Base-by-base conservation (phyloP, 768 basidiomycete genomes). In the Naematelia encephala region DNA sequence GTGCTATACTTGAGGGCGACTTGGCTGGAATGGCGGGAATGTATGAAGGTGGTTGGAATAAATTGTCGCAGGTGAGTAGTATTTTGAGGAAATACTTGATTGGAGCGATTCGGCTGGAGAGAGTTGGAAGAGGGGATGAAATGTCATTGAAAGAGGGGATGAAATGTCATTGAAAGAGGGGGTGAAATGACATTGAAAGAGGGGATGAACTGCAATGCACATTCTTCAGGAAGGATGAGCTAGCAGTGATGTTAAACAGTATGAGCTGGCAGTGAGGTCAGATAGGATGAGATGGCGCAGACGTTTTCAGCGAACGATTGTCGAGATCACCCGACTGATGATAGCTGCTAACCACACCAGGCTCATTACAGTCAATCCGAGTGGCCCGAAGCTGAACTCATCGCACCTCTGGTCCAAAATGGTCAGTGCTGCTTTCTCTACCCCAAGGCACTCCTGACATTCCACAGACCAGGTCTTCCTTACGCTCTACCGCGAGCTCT, bases 1-100 rank as follows among this genome's bases (percentile, higher is more conserved):
- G 94, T 82, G 88, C 92, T 21, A 89, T 97, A 30, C 81, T 88
- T 51, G 86, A 91, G 45, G 91, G 93, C 76, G 94, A 97, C 78
- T 83, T 96, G 1, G 81, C 85, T 3, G 89, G 92, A 69, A 94
- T 99, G 66, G 90, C 89, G 3, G 82, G 87, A 21, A 90, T 92
- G 52, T 99, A 99, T 73, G 93, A 97, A 80, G 90, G 87, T 51
- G 92, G 92, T 4, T 99, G 93, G 93, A 94, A 92, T 79, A 87
- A 89, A 62, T 86, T 93, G 74, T 96, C 94, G 0, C 90, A 96
- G 81, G 63, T 65, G 43, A 42, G 63, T 56, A 2, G 16, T 29
- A 14, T 16, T 26, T 11, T 22, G 19, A 22, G 46, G 46, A 12
- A 48, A 48, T n/a, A n/a, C n/a, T n/a, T n/a, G n/a, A n/a, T n/a